phyloP scores from a whole-genome alignment of 129 eudicot genomes.

The Flaveria sonorensis region DNA sequence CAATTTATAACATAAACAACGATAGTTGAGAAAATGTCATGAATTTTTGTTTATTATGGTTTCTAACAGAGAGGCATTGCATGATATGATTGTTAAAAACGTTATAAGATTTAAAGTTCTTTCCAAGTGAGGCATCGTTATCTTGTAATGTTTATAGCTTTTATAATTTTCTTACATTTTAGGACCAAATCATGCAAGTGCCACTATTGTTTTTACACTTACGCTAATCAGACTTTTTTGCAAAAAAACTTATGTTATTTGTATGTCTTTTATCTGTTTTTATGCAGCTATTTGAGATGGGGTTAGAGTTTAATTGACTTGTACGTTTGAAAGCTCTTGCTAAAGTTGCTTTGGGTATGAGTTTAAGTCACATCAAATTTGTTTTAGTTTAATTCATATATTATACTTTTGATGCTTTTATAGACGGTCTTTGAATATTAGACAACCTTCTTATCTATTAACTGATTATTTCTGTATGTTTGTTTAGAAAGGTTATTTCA shows the following conservation, averaged over 20 bases:
- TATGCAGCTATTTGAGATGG: slow-evolving; percentile 99
- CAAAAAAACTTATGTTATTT: background rate
- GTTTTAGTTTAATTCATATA: background rate
- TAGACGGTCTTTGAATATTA: background rate
- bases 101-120: slow-evolving; percentile 85
- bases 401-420: background rate
- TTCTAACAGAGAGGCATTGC: no score
- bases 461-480: background rate
- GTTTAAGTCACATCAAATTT: slow-evolving; percentile 70
- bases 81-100: slow-evolving; percentile 43
- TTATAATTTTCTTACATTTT: background rate
- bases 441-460: background rate
- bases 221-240: no score
- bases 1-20: no score
- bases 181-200: background rate
- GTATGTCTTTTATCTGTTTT: slow-evolving; percentile 23
- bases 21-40: no score
- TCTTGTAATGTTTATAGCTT: slow-evolving; percentile 60
- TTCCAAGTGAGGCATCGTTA: slow-evolving; percentile 95
- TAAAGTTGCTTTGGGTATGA: slow-evolving; percentile 90
- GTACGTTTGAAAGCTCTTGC: slow-evolving; percentile 95
- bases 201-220: background rate
- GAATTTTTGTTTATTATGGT: no score
- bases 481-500: slow-evolving; percentile 62
- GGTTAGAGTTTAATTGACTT: slow-evolving; percentile 77